Percentiles rank a stretch among this genome's conserved stretches.
These are phyloP conservation scores for Populus tomentosa DNA, from an alignment of 441 rosid species.

Conservation along the genomic window DNA sequence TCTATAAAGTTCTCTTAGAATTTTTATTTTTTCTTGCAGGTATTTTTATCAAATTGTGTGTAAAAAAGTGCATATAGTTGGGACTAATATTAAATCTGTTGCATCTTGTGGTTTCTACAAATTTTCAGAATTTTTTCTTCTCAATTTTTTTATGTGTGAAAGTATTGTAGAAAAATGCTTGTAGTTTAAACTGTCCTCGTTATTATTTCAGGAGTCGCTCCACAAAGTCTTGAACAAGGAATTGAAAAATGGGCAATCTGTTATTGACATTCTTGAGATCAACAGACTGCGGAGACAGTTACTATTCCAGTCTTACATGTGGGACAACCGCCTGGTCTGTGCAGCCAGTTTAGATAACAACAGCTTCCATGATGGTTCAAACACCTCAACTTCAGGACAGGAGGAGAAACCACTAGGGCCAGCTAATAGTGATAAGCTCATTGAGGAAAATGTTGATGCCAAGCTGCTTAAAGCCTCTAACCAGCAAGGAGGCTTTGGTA, in stretches of 20 bases:
- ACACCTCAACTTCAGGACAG: constrained; percentile 30
- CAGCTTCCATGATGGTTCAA: constrained; percentile 32
- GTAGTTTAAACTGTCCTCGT: not conserved
- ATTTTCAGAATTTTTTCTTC: not conserved
- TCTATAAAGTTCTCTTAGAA: not conserved
- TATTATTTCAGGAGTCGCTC: constrained; percentile 52
- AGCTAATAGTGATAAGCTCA: constrained; percentile 35
- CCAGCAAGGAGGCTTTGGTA: constrained; percentile 32
- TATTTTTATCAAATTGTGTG: not conserved
- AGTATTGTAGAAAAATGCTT: not conserved
- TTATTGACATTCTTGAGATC: constrained; percentile 78
- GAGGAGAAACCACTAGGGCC: constrained; percentile 34
- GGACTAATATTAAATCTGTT: not conserved
- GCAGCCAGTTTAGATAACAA: constrained; percentile 43
- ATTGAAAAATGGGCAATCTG: constrained; percentile 51
- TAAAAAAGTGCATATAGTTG: not conserved
- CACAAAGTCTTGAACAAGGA: constrained; percentile 57
- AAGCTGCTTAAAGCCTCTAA: constrained; percentile 34
- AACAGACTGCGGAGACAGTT: constrained; percentile 76
- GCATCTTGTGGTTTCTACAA: not conserved
- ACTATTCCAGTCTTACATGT: constrained; percentile 78
- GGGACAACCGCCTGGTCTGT: constrained; percentile 84
- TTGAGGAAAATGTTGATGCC: constrained; percentile 37
- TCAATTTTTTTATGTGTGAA: not conserved
- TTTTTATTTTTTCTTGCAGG: not conserved